These are phyloP conservation scores for Rachicladosporium sp. DNA, from an alignment of 2,329 filamentous ascomycete species.

Conservation along the genomic window DNA sequence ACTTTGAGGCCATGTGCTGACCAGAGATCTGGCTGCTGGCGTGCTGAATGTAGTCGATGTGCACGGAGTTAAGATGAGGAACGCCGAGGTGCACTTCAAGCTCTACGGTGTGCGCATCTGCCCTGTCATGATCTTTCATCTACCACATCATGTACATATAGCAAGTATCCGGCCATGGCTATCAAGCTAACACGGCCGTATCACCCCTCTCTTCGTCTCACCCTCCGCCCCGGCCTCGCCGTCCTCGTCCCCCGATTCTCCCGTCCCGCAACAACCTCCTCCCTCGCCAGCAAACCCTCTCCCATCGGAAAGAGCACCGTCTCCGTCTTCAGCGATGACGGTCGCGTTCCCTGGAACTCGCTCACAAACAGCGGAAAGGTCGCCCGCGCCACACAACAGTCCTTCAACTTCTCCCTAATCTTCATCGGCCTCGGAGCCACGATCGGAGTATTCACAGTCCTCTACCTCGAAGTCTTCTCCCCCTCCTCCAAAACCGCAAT, in stretches of 20 bases:
- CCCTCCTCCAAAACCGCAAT: constrained; percentile 71
- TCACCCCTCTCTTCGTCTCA: constrained; percentile 3
- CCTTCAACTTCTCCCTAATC: constrained; percentile 74
- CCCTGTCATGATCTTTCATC: too few species aligned
- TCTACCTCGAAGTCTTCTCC: constrained; percentile 74
- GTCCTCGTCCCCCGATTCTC: constrained; percentile 2
- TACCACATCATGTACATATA: too few species aligned
- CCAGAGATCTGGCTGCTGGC: too few species aligned
- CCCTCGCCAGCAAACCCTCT: constrained; percentile 20
- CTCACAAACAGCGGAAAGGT: constrained; percentile 67
- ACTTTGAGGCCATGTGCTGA: constrained; percentile 10
- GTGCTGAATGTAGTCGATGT: too few species aligned
- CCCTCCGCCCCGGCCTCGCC: constrained; percentile 4
- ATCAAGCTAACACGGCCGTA: constrained; percentile 2
- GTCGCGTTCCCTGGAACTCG: constrained; percentile 66
- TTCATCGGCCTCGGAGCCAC: constrained; percentile 64
- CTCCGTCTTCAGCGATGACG: constrained; percentile 77
- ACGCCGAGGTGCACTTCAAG: too few species aligned
- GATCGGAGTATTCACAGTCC: constrained; percentile 61
- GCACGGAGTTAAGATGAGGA: too few species aligned
- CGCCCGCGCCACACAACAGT: constrained; percentile 76
- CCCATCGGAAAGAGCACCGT: constrained; percentile 51
- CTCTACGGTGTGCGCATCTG: too few species aligned
- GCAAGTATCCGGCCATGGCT: background rate
- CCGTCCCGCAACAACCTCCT: constrained; percentile 2